Evolutionary conservation across 306 rosid species (phyloP).

Genomic region (Comarum palustre): DNA sequence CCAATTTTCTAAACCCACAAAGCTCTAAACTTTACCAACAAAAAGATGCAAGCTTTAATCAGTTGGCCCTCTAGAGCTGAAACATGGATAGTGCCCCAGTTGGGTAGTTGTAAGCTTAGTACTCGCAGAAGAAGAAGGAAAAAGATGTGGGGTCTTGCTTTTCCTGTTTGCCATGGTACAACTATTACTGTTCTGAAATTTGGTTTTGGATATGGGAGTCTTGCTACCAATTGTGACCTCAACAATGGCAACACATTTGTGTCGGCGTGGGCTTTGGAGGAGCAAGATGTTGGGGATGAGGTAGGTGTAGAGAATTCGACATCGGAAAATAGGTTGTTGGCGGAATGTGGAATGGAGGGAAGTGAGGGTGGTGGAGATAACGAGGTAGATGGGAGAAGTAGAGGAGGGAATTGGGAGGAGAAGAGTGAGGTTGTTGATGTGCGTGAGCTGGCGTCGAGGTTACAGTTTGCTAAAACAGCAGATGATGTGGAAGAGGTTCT

Average conservation of each 20-base stretch:
- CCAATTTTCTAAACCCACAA: slow-evolving; percentile 15
- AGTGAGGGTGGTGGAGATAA: too few relatives aligned
- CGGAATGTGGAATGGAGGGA: too few relatives aligned
- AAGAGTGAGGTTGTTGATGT: slow-evolving; percentile 52
- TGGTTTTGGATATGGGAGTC: slow-evolving; percentile 46
- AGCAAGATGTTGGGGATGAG: slow-evolving; percentile 42
- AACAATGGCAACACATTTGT: slow-evolving; percentile 44
- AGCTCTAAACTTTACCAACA: slow-evolving; percentile 18
- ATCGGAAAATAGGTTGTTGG: slow-evolving; percentile 20
- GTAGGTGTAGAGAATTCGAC: slow-evolving; percentile 25
- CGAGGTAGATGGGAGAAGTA: slow-evolving; percentile 22
- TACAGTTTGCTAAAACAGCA: slow-evolving; percentile 56
- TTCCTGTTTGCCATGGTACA: slow-evolving; percentile 36
- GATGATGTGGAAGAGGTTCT: slow-evolving; percentile 72
- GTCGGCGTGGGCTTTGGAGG: slow-evolving; percentile 51
- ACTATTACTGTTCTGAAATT: slow-evolving; percentile 27
- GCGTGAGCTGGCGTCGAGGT: slow-evolving; percentile 51
- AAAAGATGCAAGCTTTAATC: slow-evolving; percentile 48
- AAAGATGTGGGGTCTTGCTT: slow-evolving; percentile 29
- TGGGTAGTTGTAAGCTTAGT: slow-evolving; percentile 23
- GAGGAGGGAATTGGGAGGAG: slow-evolving; percentile 28
- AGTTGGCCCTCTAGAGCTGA: slow-evolving; percentile 33
- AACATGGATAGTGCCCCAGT: slow-evolving; percentile 32
- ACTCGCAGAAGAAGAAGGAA: slow-evolving; percentile 35
- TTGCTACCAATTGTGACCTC: slow-evolving; percentile 35